Evolutionary conservation across 768 basidiomycete species (phyloP), one percentile per base, ranked within the genome.

Genomic region (Podaxis mareebaensis): DNA sequence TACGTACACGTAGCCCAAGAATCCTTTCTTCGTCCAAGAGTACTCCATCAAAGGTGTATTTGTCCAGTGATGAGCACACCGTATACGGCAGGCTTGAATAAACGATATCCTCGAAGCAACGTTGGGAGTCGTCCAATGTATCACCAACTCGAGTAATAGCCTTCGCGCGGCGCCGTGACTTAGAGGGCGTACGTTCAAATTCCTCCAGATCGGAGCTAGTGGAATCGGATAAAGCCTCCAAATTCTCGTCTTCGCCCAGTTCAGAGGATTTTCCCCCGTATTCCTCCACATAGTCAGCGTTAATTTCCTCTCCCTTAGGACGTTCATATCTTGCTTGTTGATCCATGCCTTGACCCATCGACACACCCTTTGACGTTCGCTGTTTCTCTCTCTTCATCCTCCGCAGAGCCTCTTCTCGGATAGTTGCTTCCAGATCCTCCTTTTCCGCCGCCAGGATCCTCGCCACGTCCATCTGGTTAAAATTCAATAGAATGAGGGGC

Each of bases 21-120:
- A 81, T 65, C 66, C 78, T 72, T 62, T 79, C 76, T 65, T 81
- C 80, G 40, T 80, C 80, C 69, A 80, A 69, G 51, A 81, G 64
- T 20, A 79, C 67, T 2, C 76, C 77, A 51, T 74, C 68, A 62
- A 71, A 80, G 0, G 49, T 26, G 28, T 67, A 69, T 11, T 30
- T 7, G 4, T 52, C 30, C 10, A 58, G 56, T 1, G 67, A 62
- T 5, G 65, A 48, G 54, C 61, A 68, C 3, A 59, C 66, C 3
- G 73, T 68, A 60, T 72, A 79, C 3, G 73, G 73, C 49, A 80
- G 33, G 20, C 36, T 56, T 4, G 64, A 65, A 12, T 51, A 28
- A 0, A 67, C 62, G 1, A 60, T 60, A 17, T 52, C 61, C 38
- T 48, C 46, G 57, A 67, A 67, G 28, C 64, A 67, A 5, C 33